Base-by-base conservation (phyloP, 441 rosid genomes). In the Gossypium lobatum region DNA sequence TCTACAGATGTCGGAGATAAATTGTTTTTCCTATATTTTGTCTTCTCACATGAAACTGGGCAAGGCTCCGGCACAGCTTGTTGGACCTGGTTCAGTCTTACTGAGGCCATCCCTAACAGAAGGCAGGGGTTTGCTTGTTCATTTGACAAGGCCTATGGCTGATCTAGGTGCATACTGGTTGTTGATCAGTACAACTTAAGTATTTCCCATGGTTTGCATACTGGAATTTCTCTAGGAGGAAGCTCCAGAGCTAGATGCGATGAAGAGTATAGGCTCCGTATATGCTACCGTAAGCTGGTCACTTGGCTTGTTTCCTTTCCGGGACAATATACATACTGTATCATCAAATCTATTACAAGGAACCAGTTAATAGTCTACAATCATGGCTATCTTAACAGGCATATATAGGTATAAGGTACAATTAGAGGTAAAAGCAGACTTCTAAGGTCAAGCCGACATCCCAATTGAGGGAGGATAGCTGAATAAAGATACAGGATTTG, bases 351-450 rank as follows among this genome's bases (percentile, higher is more conserved):
- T 46, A 82, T 81, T 26, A 92, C 97, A 3, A 81, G 84, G 20
- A 78, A 80, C 46, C 79, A 1, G 83, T 73, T 2, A 78, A 84
- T 63, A 63, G 21, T 34, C 75, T 68, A 28, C 81, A 73, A 7
- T 87, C 96, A 10, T 93, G 95, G 98, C 73, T 90, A 20, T 89
- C 95, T 7, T 37, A 37, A 37, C 2, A 37, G 42, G 93, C 98
- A 5, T 76, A 5, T 76, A 63, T 18, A 71, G 72, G 77, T 90
- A 92, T 79, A 85, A 87, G 83, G 42, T 37, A 37, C 42, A 37
- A 37, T 1, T 89, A 90, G 75, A 87, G 93, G 48, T 77, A 83
- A 66, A 78, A 79, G 17, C 82, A 76, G 55, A 80, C 74, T 70
- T 10, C 66, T 13, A 81, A 70, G 64, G 64, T 31, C 4, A 34